A percentile compares a stretch with the other conserved stretches of the same genome.
Conservation (phyloP, 306 rosid genomes). For the Lathyrus oleraceus region DNA sequence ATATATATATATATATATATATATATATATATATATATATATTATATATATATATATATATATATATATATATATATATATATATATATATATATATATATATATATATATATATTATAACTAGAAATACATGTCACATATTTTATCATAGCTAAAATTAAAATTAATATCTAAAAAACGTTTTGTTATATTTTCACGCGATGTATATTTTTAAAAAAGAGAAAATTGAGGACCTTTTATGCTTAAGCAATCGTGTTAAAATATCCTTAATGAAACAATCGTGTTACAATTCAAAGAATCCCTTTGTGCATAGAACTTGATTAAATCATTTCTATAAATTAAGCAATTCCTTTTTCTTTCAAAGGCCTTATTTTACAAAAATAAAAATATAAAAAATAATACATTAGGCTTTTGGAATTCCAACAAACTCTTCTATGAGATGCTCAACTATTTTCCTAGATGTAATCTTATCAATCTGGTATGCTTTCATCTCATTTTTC, state of each 20-base stretch:
- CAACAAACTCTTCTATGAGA: conserved; percentile 65
- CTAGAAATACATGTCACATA: too few species aligned
- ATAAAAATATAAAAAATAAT: too few species aligned
- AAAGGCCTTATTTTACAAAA: not conserved
- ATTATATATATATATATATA: too few species aligned
- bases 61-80: too few species aligned
- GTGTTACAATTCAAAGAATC: not conserved
- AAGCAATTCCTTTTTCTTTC: not conserved
- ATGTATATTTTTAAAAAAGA: too few species aligned
- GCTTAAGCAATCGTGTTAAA: not conserved
- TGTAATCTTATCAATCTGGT: conserved; percentile 63
- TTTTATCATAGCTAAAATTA: too few species aligned
- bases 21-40: too few species aligned
- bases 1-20: too few species aligned
- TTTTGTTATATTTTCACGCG: too few species aligned
- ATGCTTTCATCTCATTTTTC: conserved; percentile 66
- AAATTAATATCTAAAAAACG: too few species aligned
- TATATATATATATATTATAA: too few species aligned
- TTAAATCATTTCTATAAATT: not conserved
- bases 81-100: too few species aligned
- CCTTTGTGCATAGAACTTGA: not conserved
- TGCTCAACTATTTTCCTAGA: conserved; percentile 72
- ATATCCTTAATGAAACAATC: not conserved
- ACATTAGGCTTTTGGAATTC: conserved; percentile 40
- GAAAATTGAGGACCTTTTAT: not conserved